Evolutionary conservation across 106 monocot genomes (phyloP).

Genomic region (Platanthera zijinensis): DNA sequence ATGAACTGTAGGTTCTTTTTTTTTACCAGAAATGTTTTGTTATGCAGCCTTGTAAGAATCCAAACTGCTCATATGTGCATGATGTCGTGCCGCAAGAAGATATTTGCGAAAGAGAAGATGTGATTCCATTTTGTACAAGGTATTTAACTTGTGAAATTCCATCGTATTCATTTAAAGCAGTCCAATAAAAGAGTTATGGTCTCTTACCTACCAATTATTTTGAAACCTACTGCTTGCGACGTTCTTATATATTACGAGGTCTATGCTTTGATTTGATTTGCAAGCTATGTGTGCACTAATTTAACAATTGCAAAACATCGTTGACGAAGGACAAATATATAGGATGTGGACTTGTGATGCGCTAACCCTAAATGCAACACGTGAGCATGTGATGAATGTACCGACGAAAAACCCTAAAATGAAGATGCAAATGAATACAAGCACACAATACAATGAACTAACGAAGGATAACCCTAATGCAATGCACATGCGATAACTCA

Average conservation of each 20-base stretch:
- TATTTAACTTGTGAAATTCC: not conserved
- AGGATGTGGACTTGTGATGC: too few relatives aligned
- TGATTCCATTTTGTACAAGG: constrained; percentile 24
- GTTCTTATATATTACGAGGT: not conserved
- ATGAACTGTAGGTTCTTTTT: not conserved
- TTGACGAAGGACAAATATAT: too few relatives aligned
- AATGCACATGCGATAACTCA: too few relatives aligned
- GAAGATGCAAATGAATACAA: too few relatives aligned
- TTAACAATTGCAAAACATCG: not conserved
- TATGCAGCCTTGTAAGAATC: constrained; percentile 29
- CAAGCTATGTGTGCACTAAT: not conserved
- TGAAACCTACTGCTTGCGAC: not conserved
- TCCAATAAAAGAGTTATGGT: not conserved
- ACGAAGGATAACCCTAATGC: too few relatives aligned
- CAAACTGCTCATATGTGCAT: constrained; percentile 38
- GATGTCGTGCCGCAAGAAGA: constrained; percentile 23
- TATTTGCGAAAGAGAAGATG: constrained; percentile 33
- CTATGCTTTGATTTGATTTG: not conserved
- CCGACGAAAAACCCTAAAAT: too few relatives aligned
- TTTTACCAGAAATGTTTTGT: constrained; percentile 10
- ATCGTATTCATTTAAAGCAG: not conserved
- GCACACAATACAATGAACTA: too few relatives aligned
- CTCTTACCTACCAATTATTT: not conserved
- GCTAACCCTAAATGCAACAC: too few relatives aligned
- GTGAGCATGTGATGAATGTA: too few relatives aligned